These are phyloP conservation scores for Vitis hybrid DNA, from an alignment of 177 flowering plant genomes.

Conservation along the genomic window DNA sequence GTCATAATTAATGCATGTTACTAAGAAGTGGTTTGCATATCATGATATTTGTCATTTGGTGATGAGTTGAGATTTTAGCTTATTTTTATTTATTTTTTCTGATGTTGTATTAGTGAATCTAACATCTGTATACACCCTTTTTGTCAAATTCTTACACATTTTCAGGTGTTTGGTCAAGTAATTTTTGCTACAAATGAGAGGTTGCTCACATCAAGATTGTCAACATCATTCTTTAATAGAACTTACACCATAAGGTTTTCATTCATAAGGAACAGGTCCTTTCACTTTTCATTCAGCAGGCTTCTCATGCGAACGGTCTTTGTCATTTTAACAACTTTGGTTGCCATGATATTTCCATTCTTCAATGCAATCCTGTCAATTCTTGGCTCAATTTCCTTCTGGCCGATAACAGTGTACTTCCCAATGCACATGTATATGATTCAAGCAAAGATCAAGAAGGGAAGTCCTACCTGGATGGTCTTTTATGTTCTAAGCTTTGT, in stretches of 20 bases:
- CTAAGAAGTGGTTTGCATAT: too few relatives aligned
- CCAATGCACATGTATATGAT: slow-evolving; percentile 32
- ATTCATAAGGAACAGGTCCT: background rate
- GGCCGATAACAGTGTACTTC: slow-evolving; percentile 36
- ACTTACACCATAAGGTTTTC: slow-evolving; percentile 12
- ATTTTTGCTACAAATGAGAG: slow-evolving; percentile 28
- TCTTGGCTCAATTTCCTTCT: slow-evolving; percentile 33
- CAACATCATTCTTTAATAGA: slow-evolving; percentile 19
- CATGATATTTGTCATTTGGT: too few relatives aligned
- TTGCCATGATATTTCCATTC: slow-evolving; percentile 41
- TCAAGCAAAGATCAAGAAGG: slow-evolving; percentile 29
- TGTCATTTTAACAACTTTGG: slow-evolving; percentile 25
- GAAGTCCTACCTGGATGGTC: slow-evolving; percentile 27
- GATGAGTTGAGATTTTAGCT: too few relatives aligned
- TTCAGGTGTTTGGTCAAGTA: slow-evolving; percentile 38
- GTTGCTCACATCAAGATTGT: slow-evolving; percentile 22
- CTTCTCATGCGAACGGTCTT: slow-evolving; percentile 25
- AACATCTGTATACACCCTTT: too few relatives aligned
- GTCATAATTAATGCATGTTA: too few relatives aligned
- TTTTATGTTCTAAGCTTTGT: slow-evolving; percentile 26
- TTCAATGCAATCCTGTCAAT: slow-evolving; percentile 38
- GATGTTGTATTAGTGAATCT: too few relatives aligned
- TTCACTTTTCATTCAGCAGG: slow-evolving; percentile 21
- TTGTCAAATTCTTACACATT: background rate
- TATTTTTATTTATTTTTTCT: too few relatives aligned